Conservation (phyloP, 768 basidiomycete genomes). For the Russula abietina region DNA sequence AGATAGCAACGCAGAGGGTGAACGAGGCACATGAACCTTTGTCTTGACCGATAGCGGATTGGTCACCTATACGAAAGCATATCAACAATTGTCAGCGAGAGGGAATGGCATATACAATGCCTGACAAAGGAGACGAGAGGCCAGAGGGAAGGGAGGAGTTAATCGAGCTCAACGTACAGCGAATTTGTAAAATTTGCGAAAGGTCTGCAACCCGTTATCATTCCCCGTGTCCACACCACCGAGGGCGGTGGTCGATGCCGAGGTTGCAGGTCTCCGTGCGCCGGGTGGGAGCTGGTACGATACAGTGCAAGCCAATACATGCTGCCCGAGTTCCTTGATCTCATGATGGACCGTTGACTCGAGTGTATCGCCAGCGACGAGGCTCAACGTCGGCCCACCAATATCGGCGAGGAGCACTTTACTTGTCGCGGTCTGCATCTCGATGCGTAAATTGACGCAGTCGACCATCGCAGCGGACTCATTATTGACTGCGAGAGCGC, state of each 20-base stretch:
- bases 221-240: conserved; percentile 27
- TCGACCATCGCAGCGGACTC: conserved; percentile 59
- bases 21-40: conserved; percentile 74
- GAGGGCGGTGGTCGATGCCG: conserved; percentile 38
- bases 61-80: conserved; percentile 54
- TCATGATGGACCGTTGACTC: conserved; percentile 75
- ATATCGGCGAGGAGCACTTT: conserved; percentile 61
- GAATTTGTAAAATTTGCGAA: conserved; percentile 90
- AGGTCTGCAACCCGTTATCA: conserved; percentile 58
- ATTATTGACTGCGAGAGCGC: conserved; percentile 78
- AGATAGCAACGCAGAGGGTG: conserved; percentile 65
- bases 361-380: conserved; percentile 54
- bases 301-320: conserved; percentile 82
- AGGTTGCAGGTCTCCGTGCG: conserved; percentile 44
- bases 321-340: conserved; percentile 90
- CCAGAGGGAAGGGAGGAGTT: neutral
- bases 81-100: neutral
- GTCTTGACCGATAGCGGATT: conserved; percentile 95
- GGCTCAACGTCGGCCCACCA: conserved; percentile 45
- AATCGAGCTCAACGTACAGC: conserved; percentile 41
- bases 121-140: neutral
- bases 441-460: conserved; percentile 61
- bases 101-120: neutral
- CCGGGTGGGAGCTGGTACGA: conserved; percentile 69
- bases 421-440: conserved; percentile 76